A percentile compares a stretch with the other conserved stretches of the same genome.
phyloP scores from a whole-genome alignment of 345 rosid genomes.

The Erucastrum elatum region DNA sequence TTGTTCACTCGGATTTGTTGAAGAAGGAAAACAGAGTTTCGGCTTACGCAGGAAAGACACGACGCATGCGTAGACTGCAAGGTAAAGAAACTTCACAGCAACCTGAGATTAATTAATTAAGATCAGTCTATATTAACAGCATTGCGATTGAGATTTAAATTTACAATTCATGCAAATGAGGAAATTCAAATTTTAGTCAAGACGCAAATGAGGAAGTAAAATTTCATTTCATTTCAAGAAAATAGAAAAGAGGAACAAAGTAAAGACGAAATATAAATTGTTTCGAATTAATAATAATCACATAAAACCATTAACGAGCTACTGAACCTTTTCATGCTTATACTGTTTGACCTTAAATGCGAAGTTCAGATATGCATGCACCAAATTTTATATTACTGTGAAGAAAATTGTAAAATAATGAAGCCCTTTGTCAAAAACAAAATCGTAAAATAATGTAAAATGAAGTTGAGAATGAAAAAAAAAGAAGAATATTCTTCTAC shows the following conservation, averaged over 20 bases:
- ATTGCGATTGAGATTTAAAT: not conserved
- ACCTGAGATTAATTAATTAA: slow-evolving; percentile 36
- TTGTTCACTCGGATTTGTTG: not conserved
- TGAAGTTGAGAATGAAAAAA: too few species aligned
- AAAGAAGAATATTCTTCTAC: too few species aligned
- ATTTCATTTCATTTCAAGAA: not conserved
- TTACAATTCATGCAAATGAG: not conserved
- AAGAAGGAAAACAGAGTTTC: not conserved
- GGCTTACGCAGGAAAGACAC: slow-evolving; percentile 66
- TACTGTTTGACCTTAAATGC: too few species aligned
- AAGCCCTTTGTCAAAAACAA: too few species aligned
- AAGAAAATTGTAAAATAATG: too few species aligned
- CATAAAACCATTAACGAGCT: not conserved
- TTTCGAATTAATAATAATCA: too few species aligned
- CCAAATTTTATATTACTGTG: not conserved
- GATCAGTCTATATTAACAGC: not conserved
- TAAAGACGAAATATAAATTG: not conserved
- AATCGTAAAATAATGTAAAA: too few species aligned
- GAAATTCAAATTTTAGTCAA: not conserved
- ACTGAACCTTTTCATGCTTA: not conserved
- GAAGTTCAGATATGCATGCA: too few species aligned
- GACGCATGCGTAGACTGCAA: slow-evolving; percentile 50
- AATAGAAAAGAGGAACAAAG: not conserved
- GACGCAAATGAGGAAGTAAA: not conserved
- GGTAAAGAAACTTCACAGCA: slow-evolving; percentile 49